phyloP scores from a whole-genome alignment of 2,329 filamentous ascomycete genomes.

The Xylaria sp. region DNA sequence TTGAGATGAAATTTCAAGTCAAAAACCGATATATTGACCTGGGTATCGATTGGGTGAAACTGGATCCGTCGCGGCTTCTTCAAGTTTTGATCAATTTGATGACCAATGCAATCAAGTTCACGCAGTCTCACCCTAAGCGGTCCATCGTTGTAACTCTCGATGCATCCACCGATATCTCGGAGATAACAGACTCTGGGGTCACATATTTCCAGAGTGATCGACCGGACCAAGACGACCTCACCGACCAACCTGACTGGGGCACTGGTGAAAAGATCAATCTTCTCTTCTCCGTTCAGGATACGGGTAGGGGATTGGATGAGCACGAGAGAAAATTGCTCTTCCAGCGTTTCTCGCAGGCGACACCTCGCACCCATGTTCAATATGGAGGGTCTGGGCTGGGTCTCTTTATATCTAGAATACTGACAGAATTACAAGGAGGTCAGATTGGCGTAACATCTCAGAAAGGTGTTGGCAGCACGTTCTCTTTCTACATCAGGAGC shows the following conservation, averaged over 20 bases:
- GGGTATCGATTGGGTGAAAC: constrained; percentile 75
- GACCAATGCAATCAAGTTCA: constrained; percentile 74
- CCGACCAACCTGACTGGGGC: constrained; percentile 74
- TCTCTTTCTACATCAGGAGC: constrained; percentile 80
- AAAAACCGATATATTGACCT: constrained; percentile 74
- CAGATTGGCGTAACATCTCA: constrained; percentile 78
- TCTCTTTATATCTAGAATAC: constrained; percentile 79
- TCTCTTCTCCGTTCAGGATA: constrained; percentile 78
- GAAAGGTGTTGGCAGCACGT: constrained; percentile 76
- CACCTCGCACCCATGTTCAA: constrained; percentile 75
- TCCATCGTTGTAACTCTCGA: constrained; percentile 73
- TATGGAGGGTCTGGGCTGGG: constrained; percentile 78
- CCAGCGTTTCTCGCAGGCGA: constrained; percentile 75
- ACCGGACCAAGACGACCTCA: constrained; percentile 57
- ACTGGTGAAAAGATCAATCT: constrained; percentile 76
- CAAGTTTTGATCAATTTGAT: constrained; percentile 83
- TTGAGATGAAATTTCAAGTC: constrained; percentile 75
- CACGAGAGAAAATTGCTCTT: constrained; percentile 75
- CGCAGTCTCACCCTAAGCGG: constrained; percentile 68
- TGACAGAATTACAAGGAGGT: constrained; percentile 81
- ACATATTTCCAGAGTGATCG: constrained; percentile 61
- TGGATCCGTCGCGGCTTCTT: constrained; percentile 79
- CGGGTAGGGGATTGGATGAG: constrained; percentile 72
- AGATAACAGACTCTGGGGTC: constrained; percentile 55
- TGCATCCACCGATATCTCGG: constrained; percentile 66